A percentile compares a stretch with the other conserved stretches of the same genome.
phyloP scores from a whole-genome alignment of 192 early-diverging fungal species.

The Coemansia sp. region DNA sequence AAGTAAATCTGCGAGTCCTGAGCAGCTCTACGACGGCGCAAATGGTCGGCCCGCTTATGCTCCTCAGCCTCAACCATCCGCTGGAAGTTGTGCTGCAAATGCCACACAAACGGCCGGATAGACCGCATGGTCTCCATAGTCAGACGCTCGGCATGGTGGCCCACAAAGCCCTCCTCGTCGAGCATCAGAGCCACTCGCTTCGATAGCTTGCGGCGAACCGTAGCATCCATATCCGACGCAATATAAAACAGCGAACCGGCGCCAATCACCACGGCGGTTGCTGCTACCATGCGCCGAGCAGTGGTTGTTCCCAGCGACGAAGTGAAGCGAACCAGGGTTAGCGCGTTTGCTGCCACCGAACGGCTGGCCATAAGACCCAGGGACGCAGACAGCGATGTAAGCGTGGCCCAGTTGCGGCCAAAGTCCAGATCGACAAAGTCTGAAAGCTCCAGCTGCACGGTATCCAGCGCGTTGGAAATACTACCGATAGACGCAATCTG shows the following conservation, averaged over 20 bases:
- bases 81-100: constrained; percentile 67
- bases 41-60: constrained; percentile 58
- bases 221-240: constrained; percentile 66
- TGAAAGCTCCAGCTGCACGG: constrained; percentile 53
- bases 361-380: constrained; percentile 52
- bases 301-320: constrained; percentile 41
- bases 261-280: constrained; percentile 35
- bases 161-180: constrained; percentile 57
- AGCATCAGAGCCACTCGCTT: constrained; percentile 52
- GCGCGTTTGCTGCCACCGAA: constrained; percentile 30
- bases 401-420: constrained; percentile 61
- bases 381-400: constrained; percentile 55
- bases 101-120: constrained; percentile 67
- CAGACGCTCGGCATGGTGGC: constrained; percentile 63
- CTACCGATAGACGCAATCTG: constrained; percentile 54
- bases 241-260: constrained; percentile 63
- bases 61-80: constrained; percentile 72
- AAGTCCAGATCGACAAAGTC: constrained; percentile 63
- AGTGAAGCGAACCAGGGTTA: constrained; percentile 38
- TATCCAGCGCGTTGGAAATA: constrained; percentile 53
- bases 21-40: constrained; percentile 56
- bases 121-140: constrained; percentile 62
- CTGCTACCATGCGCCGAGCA: constrained; percentile 47
- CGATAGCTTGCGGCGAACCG: constrained; percentile 68
- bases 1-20: constrained; percentile 69